Conservation (phyloP, 2,329 filamentous ascomycete species). For the Colletotrichum brevisporum region DNA sequence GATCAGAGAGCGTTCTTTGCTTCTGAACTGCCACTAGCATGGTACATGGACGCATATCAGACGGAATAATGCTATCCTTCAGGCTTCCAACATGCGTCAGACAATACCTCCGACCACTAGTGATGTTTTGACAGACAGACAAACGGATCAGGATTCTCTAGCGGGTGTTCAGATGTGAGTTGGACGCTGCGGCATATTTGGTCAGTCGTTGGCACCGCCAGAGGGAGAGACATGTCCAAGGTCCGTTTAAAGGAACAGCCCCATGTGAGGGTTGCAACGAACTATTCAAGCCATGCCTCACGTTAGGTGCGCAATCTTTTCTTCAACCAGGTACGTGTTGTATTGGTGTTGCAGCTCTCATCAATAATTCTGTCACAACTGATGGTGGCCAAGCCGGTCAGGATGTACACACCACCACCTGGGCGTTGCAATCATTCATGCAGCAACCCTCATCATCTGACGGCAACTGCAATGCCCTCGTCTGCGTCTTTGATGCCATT, state of each 20-base stretch:
- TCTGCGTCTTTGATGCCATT: constrained; percentile 9
- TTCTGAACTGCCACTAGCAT: constrained; percentile 24
- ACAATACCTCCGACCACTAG: constrained; percentile 18
- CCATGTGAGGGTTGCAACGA: constrained; percentile 12
- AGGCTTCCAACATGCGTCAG: constrained; percentile 25
- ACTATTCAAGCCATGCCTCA: constrained; percentile 12
- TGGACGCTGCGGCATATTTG: constrained; percentile 3
- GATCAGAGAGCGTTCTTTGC: constrained; percentile 17
- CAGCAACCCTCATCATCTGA: constrained; percentile 37
- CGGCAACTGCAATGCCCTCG: constrained; percentile 7
- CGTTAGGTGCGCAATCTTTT: constrained; percentile 27
- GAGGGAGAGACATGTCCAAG: not conserved
- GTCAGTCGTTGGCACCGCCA: not conserved
- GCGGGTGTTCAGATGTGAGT: constrained; percentile 17
- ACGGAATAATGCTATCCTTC: constrained; percentile 27
- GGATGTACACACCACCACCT: constrained; percentile 33
- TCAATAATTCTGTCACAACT: constrained; percentile 34
- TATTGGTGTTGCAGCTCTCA: not conserved
- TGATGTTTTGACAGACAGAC: not conserved
- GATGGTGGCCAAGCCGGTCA: constrained; percentile 29
- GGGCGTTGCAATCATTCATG: constrained; percentile 22
- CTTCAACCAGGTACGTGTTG: constrained; percentile 37
- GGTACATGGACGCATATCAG: constrained; percentile 26
- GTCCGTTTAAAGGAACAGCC: constrained; percentile 1
- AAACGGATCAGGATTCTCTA: not conserved